Evolutionary conservation across 768 basidiomycete species (phyloP).

Genomic region (Phanerochaete sordida): DNA sequence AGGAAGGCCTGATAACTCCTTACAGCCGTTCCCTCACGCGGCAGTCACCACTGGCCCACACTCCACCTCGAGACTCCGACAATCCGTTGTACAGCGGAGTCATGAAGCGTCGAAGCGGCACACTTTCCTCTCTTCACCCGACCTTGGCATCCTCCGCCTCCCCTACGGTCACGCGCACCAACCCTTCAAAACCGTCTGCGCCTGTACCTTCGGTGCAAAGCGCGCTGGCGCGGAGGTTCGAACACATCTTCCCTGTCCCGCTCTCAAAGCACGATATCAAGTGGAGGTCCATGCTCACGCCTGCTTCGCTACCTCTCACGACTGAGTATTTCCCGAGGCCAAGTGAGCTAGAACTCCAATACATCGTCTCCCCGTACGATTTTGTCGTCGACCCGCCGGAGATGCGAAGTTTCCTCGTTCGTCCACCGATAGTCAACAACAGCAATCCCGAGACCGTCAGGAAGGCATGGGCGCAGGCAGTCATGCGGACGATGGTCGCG

Average conservation of each 20-base stretch:
- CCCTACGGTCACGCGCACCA: slow-evolving; percentile 41
- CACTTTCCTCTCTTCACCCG: slow-evolving; percentile 34
- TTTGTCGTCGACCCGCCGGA: slow-evolving; percentile 83
- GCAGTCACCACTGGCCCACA: slow-evolving; percentile 59
- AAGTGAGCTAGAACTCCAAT: slow-evolving; percentile 70
- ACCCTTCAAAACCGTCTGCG: slow-evolving; percentile 64
- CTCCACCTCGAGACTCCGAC: slow-evolving; percentile 66
- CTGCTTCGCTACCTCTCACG: slow-evolving; percentile 86
- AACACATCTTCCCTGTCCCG: slow-evolving; percentile 76
- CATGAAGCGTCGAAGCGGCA: slow-evolving; percentile 53
- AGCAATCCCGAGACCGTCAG: slow-evolving; percentile 51
- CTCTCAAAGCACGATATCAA: slow-evolving; percentile 83
- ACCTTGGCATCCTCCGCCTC: slow-evolving; percentile 49
- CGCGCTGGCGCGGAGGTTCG: slow-evolving; percentile 85
- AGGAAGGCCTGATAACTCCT: slow-evolving; percentile 51
- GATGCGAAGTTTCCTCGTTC: slow-evolving; percentile 84
- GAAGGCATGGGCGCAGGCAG: slow-evolving; percentile 68
- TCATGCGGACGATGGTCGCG: slow-evolving; percentile 93
- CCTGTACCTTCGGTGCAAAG: slow-evolving; percentile 53
- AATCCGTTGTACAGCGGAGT: slow-evolving; percentile 21
- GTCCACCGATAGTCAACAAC: slow-evolving; percentile 49
- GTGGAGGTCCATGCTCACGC: slow-evolving; percentile 85
- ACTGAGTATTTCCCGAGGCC: slow-evolving; percentile 83
- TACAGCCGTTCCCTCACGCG: slow-evolving; percentile 47
- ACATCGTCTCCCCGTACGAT: slow-evolving; percentile 83